Conservation (phyloP, 129 eudicot species). For the Tagetes erecta region DNA sequence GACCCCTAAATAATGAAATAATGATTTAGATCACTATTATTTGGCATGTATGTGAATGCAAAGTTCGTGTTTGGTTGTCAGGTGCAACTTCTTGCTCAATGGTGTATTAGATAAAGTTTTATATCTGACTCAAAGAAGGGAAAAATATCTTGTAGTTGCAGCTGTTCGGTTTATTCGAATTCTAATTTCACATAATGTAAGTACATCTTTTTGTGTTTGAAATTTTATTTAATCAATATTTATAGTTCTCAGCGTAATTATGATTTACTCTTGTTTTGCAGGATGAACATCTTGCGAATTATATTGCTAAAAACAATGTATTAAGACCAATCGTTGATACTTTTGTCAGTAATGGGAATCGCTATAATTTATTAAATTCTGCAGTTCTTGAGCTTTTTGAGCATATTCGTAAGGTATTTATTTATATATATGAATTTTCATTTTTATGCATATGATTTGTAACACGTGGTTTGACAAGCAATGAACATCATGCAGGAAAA, state of each 20-base stretch:
- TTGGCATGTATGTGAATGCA: slow-evolving; percentile 15
- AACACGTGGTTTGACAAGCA: not conserved
- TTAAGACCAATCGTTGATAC: slow-evolving; percentile 79
- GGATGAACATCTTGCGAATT: slow-evolving; percentile 82
- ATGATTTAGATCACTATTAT: not conserved
- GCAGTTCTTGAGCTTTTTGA: slow-evolving; percentile 88
- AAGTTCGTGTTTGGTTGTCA: slow-evolving; percentile 28
- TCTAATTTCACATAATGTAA: slow-evolving; percentile 73
- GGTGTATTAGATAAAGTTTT: slow-evolving; percentile 72
- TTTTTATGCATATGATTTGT: slow-evolving; percentile 7
- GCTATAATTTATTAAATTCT: slow-evolving; percentile 88
- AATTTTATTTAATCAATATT: slow-evolving; percentile 2
- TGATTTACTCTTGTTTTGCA: slow-evolving; percentile 40
- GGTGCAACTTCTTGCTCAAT: slow-evolving; percentile 78
- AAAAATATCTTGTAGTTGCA: slow-evolving; percentile 88
- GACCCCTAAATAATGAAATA: not conserved
- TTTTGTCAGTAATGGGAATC: slow-evolving; percentile 73
- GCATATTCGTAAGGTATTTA: slow-evolving; percentile 75
- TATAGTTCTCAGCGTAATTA: not conserved
- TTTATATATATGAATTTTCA: not conserved
- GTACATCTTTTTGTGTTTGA: slow-evolving; percentile 22
- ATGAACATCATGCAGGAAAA: slow-evolving; percentile 59
- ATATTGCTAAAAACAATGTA: slow-evolving; percentile 72
- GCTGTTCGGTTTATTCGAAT: slow-evolving; percentile 86
- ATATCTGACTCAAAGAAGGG: slow-evolving; percentile 71